Percentiles rank a stretch among this genome's conserved stretches.
phyloP scores from a whole-genome alignment of 805 yeast genomes.

The Cyberlindnera mycetangii region DNA sequence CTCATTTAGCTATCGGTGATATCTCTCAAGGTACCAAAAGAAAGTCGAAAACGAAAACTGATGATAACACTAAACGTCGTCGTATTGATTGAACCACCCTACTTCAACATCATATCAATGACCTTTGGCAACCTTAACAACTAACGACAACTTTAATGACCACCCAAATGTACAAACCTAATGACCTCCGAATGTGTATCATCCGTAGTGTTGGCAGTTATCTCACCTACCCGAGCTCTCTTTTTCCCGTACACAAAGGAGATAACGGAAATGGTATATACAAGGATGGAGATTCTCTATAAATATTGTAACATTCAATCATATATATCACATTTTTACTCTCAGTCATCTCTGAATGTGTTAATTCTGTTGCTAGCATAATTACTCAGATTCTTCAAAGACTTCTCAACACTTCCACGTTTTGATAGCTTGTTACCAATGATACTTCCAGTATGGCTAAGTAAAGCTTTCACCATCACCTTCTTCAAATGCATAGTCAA shows the following conservation, averaged over 20 bases:
- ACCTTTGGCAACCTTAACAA: too few relatives aligned
- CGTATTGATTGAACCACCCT: conserved; percentile 20
- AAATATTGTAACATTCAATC: neutral
- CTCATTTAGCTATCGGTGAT: conserved; percentile 58
- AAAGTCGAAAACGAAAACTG: conserved; percentile 35
- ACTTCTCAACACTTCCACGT: conserved; percentile 23
- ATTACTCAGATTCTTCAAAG: conserved; percentile 22
- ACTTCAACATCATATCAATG: too few relatives aligned
- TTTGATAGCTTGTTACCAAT: conserved; percentile 69
- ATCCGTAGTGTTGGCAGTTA: too few relatives aligned
- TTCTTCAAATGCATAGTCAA: conserved; percentile 59
- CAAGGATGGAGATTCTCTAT: too few relatives aligned
- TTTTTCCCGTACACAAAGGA: too few relatives aligned
- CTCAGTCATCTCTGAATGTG: conserved; percentile 19
- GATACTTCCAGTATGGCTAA: conserved; percentile 72
- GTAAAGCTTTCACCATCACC: conserved; percentile 53
- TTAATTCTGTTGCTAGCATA: conserved; percentile 25
- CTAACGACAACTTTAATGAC: conserved; percentile 1
- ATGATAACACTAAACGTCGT: conserved; percentile 30
- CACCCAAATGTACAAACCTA: too few relatives aligned
- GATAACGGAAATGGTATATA: too few relatives aligned
- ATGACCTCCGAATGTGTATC: too few relatives aligned
- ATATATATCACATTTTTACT: neutral
- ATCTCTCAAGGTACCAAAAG: conserved; percentile 31
- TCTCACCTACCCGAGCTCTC: too few relatives aligned